Percentiles rank a stretch among this genome's conserved stretches.
These are phyloP conservation scores for Pleurotus salmoneostramineus DNA, from an alignment of 768 basidiomycete genomes.

Conservation along the genomic window DNA sequence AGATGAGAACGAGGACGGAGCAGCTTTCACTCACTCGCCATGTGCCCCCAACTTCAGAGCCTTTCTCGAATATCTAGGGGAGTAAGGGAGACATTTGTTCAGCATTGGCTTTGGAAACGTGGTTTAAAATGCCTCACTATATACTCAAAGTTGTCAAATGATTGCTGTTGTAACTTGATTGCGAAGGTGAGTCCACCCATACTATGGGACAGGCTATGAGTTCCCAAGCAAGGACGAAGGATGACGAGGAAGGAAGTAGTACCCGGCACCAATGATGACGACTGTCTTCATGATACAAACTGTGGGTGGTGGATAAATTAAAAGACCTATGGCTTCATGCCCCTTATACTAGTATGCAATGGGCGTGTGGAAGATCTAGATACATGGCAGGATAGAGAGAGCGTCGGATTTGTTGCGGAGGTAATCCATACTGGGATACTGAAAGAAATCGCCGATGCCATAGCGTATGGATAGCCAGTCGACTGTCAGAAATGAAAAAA, in stretches of 20 bases:
- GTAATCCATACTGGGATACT: too few relatives aligned
- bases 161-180: slow-evolving; percentile 36
- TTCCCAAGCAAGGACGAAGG: not conserved
- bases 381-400: too few relatives aligned
- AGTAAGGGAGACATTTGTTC: not conserved
- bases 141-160: slow-evolving; percentile 34
- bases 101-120: not conserved
- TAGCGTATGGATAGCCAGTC: too few relatives aligned
- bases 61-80: slow-evolving; percentile 44
- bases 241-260: not conserved
- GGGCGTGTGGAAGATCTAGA: too few relatives aligned
- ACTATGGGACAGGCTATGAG: slow-evolving; percentile 16
- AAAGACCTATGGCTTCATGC: too few relatives aligned
- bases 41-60: slow-evolving; percentile 41
- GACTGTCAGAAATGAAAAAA: too few relatives aligned
- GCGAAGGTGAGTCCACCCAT: slow-evolving; percentile 38
- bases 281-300: not conserved
- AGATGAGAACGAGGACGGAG: slow-evolving; percentile 4
- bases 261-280: slow-evolving; percentile 4
- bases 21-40: slow-evolving; percentile 38
- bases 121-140: slow-evolving; percentile 21
- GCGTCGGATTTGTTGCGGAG: too few relatives aligned
- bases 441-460: too few relatives aligned
- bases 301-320: too few relatives aligned
- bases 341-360: too few relatives aligned